Base-by-base conservation (phyloP, 805 yeast species). In the Lachancea dasiensis region DNA sequence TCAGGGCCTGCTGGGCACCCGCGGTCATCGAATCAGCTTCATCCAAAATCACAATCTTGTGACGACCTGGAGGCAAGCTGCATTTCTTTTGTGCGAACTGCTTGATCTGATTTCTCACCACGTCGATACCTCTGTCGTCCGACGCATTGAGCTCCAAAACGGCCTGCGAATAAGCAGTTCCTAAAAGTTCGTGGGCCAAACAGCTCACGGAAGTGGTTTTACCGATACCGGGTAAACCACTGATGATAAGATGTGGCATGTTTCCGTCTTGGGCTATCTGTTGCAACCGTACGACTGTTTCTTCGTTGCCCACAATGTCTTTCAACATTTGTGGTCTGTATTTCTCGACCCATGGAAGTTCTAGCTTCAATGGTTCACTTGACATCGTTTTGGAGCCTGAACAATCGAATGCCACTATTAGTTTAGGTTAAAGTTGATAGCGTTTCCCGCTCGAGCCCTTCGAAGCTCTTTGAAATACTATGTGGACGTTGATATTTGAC, bases 1-100 rank as follows among this genome's bases (percentile, higher is more conserved):
- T 73, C 51, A 89, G 65, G 0, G 97, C 97, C 58, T 86, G 95
- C 59, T 87, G 97, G 2, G 97, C 96, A 26, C 95, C 96, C 0
- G 95, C 86, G 0, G 97, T 87, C 97, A 87, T 87, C 9, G 92
- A 81, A 57, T 87, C 97, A 0, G 96, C 97, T 63, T 87, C 98
- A 61, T 90, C 98, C 47, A 92, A 65, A 37, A 92, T 90, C 48
- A 92, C 74, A 39, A 92, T 85, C 70, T 92, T 92, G 58, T 90
- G 97, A 49, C 90, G 73, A 1, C 96, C 96, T 0, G 80, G 74
- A 0, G 96, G 95, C 46, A 92, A 67, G 54, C 71, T 79, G 33
- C 89, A 90, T 58, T 86, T 89, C 51, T 89, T 89, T 56, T 87
- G 97, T 3, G 98, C 97, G 72, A 92, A 92, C 45, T 85, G 86